Percentiles rank a stretch among this genome's conserved stretches.
Evolutionary conservation across 257 asterid genomes (phyloP).

Genomic region (Mentha longifolia): DNA sequence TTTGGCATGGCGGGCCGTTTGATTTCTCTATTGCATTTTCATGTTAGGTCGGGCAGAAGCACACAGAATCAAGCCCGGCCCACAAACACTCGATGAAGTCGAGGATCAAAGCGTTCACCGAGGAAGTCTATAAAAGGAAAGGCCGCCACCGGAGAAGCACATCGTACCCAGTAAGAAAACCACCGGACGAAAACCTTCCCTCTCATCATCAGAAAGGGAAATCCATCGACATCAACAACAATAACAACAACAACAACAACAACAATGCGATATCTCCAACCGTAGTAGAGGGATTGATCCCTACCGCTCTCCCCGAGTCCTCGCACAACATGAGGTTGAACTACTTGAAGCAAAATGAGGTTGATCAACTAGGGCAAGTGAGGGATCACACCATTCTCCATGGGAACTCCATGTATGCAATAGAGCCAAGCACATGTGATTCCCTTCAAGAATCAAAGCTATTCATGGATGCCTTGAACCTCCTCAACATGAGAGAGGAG

Average conservation of each 20-base stretch:
- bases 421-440: conserved; percentile 50
- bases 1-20: not conserved
- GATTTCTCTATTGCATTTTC: not conserved
- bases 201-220: conserved; percentile 36
- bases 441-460: conserved; percentile 70
- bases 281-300: conserved; percentile 22
- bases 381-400: conserved; percentile 58
- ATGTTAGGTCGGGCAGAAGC: conserved; percentile 43
- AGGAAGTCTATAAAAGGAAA: conserved; percentile 54
- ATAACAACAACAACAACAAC: too few relatives aligned
- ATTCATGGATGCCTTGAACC: conserved; percentile 73
- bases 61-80: conserved; percentile 33
- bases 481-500: conserved; percentile 75
- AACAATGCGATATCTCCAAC: not conserved
- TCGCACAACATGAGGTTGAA: conserved; percentile 38
- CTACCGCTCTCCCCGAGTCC: conserved; percentile 24
- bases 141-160: conserved; percentile 67
- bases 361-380: conserved; percentile 38
- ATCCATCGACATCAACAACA: not conserved
- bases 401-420: conserved; percentile 49
- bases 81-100: conserved; percentile 73
- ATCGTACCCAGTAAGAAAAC: conserved; percentile 50
- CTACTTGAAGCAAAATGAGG: conserved; percentile 55
- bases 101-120: conserved; percentile 58
- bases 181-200: conserved; percentile 26